These are phyloP conservation scores for Trichoderma atroviride DNA, from an alignment of 2,329 filamentous ascomycete species.

Conservation along the genomic window DNA sequence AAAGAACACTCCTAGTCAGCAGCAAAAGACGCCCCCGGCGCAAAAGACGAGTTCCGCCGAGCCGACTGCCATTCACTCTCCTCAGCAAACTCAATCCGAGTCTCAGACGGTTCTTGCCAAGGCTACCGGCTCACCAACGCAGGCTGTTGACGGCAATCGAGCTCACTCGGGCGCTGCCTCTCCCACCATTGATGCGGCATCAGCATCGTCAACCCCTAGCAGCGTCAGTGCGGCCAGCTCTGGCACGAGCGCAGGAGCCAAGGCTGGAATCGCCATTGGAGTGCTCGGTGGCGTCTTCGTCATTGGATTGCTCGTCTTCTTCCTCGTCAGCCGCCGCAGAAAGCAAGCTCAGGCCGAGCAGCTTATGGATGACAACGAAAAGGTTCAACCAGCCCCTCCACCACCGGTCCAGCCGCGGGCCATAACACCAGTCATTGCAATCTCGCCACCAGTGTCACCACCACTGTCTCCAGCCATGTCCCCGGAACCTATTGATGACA, in stretches of 20 bases:
- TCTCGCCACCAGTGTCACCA: constrained; percentile 9
- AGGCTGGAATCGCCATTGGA: constrained; percentile 85
- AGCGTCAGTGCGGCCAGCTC: constrained; percentile 6
- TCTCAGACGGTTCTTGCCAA: constrained; percentile 38
- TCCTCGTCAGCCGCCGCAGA: constrained; percentile 70
- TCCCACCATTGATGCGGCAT: constrained; percentile 30
- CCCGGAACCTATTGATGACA: constrained; percentile 33
- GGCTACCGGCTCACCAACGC: constrained; percentile 33
- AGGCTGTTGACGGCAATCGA: constrained; percentile 26
- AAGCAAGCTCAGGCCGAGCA: constrained; percentile 60
- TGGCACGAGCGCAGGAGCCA: constrained; percentile 48
- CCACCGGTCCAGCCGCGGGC: constrained; percentile 28
- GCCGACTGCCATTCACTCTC: constrained; percentile 18
- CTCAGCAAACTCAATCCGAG: constrained; percentile 30
- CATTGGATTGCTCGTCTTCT: constrained; percentile 68
- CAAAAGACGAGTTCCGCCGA: constrained; percentile 9
- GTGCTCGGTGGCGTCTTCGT: constrained; percentile 70
- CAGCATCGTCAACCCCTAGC: constrained; percentile 17
- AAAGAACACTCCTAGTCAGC: constrained; percentile 27
- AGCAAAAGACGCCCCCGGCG: neutral
- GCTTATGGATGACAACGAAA: constrained; percentile 63
- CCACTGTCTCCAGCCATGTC: constrained; percentile 6
- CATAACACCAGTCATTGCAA: constrained; percentile 28
- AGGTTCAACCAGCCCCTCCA: constrained; percentile 44
- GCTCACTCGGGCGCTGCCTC: constrained; percentile 31